phyloP scores from a whole-genome alignment of 2,329 filamentous ascomycete species.

The Zalaria obscura region DNA sequence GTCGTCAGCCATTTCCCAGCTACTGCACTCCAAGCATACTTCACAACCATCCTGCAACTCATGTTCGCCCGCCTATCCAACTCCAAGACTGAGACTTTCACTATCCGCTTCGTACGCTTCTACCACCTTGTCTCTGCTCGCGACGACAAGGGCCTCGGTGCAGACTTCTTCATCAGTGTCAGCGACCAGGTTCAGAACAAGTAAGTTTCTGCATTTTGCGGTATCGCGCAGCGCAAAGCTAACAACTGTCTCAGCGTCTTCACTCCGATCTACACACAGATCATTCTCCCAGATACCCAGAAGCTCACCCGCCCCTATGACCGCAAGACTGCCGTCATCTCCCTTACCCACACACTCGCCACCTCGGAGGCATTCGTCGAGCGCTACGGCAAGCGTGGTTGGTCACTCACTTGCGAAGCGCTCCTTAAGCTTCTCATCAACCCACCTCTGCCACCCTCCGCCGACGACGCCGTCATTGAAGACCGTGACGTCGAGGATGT shows the following conservation, averaged over 20 bases:
- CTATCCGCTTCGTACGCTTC: conserved; percentile 79
- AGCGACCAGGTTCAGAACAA: conserved; percentile 67
- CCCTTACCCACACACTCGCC: conserved; percentile 80
- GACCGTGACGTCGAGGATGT: conserved; percentile 93
- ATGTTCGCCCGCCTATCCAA: conserved; percentile 60
- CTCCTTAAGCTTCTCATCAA: conserved; percentile 81
- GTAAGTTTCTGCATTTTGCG: conserved; percentile 24
- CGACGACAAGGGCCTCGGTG: conserved; percentile 68
- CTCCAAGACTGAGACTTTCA: conserved; percentile 71
- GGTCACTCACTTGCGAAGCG: conserved; percentile 80
- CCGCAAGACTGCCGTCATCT: conserved; percentile 85
- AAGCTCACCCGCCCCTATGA: conserved; percentile 78
- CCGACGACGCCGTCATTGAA: conserved; percentile 55
- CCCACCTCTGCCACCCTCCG: conserved; percentile 54
- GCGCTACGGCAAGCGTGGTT: conserved; percentile 60
- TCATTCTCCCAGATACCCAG: conserved; percentile 80
- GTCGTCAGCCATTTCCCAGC: conserved; percentile 59
- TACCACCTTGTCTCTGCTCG: conserved; percentile 81
- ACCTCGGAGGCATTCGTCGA: conserved; percentile 73
- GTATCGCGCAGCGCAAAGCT: background rate
- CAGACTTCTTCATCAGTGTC: conserved; percentile 80
- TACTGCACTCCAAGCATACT: conserved; percentile 64
- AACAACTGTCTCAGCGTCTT: conserved; percentile 46
- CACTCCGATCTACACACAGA: conserved; percentile 67
- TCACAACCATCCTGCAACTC: conserved; percentile 64